Conservation (phyloP, 805 yeast species). For the Saturnispora serradocipensis region DNA sequence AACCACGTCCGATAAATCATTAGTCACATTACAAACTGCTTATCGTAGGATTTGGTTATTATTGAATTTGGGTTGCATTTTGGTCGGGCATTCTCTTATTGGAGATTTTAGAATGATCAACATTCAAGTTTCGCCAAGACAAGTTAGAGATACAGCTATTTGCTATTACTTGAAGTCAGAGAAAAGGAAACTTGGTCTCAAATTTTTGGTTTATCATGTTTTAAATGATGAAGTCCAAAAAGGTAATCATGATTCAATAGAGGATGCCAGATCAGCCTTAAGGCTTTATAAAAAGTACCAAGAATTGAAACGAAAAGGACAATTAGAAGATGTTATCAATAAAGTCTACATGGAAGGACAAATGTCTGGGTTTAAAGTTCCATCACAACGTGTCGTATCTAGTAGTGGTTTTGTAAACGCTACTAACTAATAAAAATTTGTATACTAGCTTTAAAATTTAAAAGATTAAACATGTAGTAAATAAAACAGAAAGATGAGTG, state of each 20-base stretch:
- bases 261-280: constrained; percentile 87
- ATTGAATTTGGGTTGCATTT: constrained; percentile 78
- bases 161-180: constrained; percentile 66
- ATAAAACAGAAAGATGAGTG: too few species aligned
- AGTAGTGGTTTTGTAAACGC: background rate
- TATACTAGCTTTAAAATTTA: constrained; percentile 3
- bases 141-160: constrained; percentile 84
- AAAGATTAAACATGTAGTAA: too few species aligned
- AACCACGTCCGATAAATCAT: constrained; percentile 46
- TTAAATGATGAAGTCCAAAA: constrained; percentile 72
- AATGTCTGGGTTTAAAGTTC: constrained; percentile 43
- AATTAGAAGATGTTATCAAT: constrained; percentile 52
- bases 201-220: constrained; percentile 76
- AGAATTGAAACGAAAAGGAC: constrained; percentile 49
- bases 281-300: constrained; percentile 63
- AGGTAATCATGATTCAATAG: constrained; percentile 95
- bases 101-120: constrained; percentile 93
- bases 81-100: constrained; percentile 89
- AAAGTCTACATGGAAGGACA: constrained; percentile 67
- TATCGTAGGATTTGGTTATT: constrained; percentile 87
- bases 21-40: constrained; percentile 75
- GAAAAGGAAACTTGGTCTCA: constrained; percentile 71
- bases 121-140: constrained; percentile 73
- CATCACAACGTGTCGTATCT: constrained; percentile 17
- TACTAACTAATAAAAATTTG: background rate